Evolutionary conservation across 73 alveolate species (phyloP).

Genomic region (Symbiodinium natans): DNA sequence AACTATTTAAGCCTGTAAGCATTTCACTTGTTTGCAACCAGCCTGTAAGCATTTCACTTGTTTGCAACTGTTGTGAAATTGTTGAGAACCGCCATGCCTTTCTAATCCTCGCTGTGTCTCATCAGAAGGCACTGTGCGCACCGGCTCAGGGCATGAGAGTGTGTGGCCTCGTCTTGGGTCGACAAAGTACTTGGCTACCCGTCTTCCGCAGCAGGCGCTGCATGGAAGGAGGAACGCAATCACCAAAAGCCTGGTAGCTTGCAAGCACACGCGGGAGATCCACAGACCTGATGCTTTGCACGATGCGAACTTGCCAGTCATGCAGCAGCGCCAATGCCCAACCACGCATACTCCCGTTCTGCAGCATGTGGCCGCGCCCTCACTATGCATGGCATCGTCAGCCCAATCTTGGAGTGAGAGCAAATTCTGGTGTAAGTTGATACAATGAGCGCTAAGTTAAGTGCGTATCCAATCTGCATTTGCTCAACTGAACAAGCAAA

Average conservation of each 20-base stretch:
- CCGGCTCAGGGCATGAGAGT: too few relatives aligned
- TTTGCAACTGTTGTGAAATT: too few relatives aligned
- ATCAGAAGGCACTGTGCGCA: too few relatives aligned
- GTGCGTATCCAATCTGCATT: background rate
- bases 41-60: too few relatives aligned
- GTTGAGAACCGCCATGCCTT: too few relatives aligned
- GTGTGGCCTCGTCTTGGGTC: conserved; percentile 86
- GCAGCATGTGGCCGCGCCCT: background rate
- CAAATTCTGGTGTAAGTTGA: too few relatives aligned
- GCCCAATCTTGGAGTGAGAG: background rate
- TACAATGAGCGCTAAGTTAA: background rate
- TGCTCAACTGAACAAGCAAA: background rate
- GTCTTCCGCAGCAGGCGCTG: conserved; percentile 86
- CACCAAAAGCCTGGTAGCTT: background rate
- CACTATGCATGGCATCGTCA: background rate
- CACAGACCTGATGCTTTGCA: background rate
- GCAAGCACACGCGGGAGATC: background rate
- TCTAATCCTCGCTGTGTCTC: too few relatives aligned
- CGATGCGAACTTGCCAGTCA: background rate
- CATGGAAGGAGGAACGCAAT: background rate
- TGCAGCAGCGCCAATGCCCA: background rate
- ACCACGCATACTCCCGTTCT: background rate
- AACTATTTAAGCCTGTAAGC: background rate
- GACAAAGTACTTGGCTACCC: conserved; percentile 83
- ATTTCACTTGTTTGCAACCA: background rate